Evolutionary conservation across 495 filamentous ascomycete genomes (phyloP).

Genomic region (Choiromyces venosus): DNA sequence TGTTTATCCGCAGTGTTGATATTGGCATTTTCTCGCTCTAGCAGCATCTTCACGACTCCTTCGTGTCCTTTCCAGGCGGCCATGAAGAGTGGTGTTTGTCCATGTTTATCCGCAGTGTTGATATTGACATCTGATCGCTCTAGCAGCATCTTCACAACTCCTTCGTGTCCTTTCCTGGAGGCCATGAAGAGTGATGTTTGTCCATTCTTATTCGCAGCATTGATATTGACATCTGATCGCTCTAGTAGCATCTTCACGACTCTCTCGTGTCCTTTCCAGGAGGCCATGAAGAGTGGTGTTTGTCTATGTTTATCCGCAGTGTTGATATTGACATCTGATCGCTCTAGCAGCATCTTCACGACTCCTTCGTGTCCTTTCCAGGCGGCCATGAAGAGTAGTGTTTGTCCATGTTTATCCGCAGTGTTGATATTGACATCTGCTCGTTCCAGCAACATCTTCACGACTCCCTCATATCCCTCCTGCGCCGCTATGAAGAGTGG

Average conservation of each 20-base stretch:
- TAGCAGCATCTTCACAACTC: too few relatives aligned
- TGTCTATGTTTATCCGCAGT: neutral
- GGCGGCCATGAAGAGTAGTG: neutral
- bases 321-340: neutral
- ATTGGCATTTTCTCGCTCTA: neutral
- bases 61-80: neutral
- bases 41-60: neutral
- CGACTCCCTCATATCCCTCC: neutral
- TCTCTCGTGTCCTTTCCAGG: neutral
- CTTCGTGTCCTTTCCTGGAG: too few relatives aligned
- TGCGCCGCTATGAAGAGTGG: neutral
- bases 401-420: neutral
- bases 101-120: too few relatives aligned
- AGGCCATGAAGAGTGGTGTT: neutral
- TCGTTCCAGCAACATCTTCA: neutral
- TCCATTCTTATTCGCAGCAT: neutral
- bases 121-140: too few relatives aligned
- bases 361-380: neutral
- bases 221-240: neutral
- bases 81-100: neutral
- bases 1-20: neutral
- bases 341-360: neutral
- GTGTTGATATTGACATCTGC: neutral
- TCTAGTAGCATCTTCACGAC: neutral
- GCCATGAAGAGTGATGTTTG: neutral